Percentiles rank a stretch among this genome's conserved stretches.
Evolutionary conservation across 140 eudicot species (phyloP).

Genomic region (Bidens hawaiensis): DNA sequence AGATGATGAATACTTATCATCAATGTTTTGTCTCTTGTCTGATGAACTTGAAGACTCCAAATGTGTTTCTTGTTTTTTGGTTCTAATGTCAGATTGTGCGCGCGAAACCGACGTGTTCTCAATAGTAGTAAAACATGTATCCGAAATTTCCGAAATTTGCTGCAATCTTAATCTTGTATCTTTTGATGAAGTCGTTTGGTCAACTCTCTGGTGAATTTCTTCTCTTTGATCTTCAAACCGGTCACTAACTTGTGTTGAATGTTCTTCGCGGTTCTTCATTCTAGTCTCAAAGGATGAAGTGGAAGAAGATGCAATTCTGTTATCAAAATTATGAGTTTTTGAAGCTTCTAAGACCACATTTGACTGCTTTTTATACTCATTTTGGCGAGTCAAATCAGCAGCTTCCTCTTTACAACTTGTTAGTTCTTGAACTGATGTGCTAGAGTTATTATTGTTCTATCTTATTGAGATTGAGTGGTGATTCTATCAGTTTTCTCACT

Average conservation of each 20-base stretch:
- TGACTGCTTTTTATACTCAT: conserved; percentile 27
- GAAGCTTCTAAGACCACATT: conserved; percentile 29
- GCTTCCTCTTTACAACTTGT: no score
- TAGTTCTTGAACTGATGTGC: no score
- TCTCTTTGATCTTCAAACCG: conserved; percentile 29
- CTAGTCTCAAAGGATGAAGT: conserved; percentile 40
- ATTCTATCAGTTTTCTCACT: no score
- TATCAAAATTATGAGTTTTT: conserved; percentile 31
- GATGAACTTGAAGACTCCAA: conserved; percentile 26
- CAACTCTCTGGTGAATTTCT: conserved; percentile 29
- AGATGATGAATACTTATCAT: conserved; percentile 26
- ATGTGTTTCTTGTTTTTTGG: conserved; percentile 28
- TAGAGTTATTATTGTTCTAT: no score
- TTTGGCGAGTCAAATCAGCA: conserved; percentile 20
- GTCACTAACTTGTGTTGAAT: conserved; percentile 19
- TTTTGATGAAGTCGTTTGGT: conserved; percentile 20
- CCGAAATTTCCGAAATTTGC: conserved; percentile 32
- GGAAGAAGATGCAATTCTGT: conserved; percentile 19
- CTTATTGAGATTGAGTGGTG: no score
- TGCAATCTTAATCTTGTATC: conserved; percentile 38
- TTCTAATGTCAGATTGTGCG: conserved; percentile 35
- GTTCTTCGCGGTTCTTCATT: conserved; percentile 41
- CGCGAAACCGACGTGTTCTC: conserved; percentile 31
- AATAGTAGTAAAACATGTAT: conserved; percentile 15
- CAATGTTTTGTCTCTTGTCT: conserved; percentile 18